Base-by-base conservation (phyloP, 441 rosid genomes). In the Erodium texanum region DNA sequence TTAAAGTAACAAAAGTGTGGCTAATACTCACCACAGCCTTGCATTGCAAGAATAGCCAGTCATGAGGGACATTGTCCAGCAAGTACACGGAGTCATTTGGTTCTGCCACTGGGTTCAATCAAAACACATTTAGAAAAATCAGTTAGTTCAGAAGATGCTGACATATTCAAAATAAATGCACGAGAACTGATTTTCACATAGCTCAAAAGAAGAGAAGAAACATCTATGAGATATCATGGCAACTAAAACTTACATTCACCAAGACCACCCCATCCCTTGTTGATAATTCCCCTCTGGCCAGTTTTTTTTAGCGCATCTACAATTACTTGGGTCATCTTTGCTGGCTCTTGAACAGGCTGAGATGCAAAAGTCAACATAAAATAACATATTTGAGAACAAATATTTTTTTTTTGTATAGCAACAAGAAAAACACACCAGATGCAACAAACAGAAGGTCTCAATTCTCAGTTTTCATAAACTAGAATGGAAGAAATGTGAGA, bases 41-140 rank as follows among this genome's bases (percentile, higher is more conserved):
- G 77, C 77, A 74, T 32, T 74, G 77, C 56, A 74, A 66, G 38
- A 74, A 74, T 15, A 74, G 77, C 77, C 77, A 74, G 58, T 74
- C 77, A 63, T 74, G 77, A 24, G 77, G 77, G 56, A 65, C 32
- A 64, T 74, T 74, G 66, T 74, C 77, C 77, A 74, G 36, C 71
- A 36, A 24, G 68, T 74, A 74, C 62, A 74, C 61, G 45, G 27
- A 70, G 54, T 74, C 74, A 64, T 74, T 74, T 3, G 77, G 67
- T 70, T 70, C 71, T 43, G 70, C 68, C 74, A 74, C 77, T 74
- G 64, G 27, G 61, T 6, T 48, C 24, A 59, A 59, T 19, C 64
- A 19, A 11, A 59, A 54, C 24, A 11, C 64, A 59, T 19, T 9
- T 58, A 18, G 29, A 20, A 52, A n/a, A 52, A 52, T 52, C 59